Conservation (phyloP, 257 asterid genomes). For the Ehretia macrophylla region DNA sequence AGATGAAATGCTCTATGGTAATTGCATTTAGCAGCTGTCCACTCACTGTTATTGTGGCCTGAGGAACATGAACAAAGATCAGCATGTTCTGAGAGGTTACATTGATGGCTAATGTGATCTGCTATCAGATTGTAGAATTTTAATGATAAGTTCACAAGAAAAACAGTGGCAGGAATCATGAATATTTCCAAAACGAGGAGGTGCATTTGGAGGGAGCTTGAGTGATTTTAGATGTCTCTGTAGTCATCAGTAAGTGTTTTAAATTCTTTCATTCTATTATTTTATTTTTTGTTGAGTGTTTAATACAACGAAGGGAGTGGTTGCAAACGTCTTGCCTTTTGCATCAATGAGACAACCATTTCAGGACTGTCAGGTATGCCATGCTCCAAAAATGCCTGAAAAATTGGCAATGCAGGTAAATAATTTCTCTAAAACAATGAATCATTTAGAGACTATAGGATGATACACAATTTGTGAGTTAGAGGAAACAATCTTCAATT, state of each 20-base stretch:
- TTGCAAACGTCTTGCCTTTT: constrained; percentile 50
- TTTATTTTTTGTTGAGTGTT: background rate
- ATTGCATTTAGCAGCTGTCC: constrained; percentile 61
- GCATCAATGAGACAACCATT: constrained; percentile 53
- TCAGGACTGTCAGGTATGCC: constrained; percentile 68
- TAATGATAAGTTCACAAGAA: too few species aligned
- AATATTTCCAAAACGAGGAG: too few species aligned
- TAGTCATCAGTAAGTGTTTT: too few species aligned
- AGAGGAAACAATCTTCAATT: background rate
- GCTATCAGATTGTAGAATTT: too few species aligned
- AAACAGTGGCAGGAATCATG: too few species aligned
- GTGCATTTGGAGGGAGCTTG: too few species aligned
- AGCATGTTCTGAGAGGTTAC: background rate
- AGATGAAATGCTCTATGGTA: constrained; percentile 77
- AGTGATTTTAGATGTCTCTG: too few species aligned
- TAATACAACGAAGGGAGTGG: background rate
- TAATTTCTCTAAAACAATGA: background rate
- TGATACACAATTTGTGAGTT: too few species aligned
- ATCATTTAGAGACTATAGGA: background rate
- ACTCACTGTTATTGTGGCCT: constrained; percentile 72
- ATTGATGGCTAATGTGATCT: too few species aligned
- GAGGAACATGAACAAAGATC: constrained; percentile 14
- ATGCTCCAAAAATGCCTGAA: constrained; percentile 70
- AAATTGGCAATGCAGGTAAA: background rate
- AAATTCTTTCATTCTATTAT: background rate